Evolutionary conservation across 2,329 filamentous ascomycete species (phyloP).

Genomic region (Immersiporthe knoxdaviesiana): DNA sequence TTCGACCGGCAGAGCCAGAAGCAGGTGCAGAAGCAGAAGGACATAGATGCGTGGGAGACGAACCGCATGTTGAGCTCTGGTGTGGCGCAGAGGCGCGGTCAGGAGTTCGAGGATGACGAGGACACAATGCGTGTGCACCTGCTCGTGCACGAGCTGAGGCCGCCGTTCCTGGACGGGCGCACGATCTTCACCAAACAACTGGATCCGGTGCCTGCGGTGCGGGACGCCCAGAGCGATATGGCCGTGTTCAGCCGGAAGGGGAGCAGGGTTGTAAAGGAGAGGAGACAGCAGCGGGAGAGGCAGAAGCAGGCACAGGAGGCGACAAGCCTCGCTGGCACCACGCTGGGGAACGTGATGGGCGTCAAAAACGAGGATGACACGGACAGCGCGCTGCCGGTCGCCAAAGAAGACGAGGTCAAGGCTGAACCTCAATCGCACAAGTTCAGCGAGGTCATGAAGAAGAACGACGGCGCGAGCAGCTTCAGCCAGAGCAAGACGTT

Average conservation of each 20-base stretch:
- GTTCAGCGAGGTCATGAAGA: conserved; percentile 89
- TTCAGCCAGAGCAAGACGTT: conserved; percentile 94
- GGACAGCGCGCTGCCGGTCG: conserved; percentile 81
- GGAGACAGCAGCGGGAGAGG: conserved; percentile 87
- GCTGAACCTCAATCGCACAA: conserved; percentile 57
- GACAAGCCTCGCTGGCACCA: conserved; percentile 88
- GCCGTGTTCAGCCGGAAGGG: conserved; percentile 96
- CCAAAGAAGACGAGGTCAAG: conserved; percentile 67
- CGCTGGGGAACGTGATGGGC: conserved; percentile 92
- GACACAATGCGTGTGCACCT: conserved; percentile 88
- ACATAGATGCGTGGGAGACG: conserved; percentile 97
- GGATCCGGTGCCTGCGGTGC: conserved; percentile 89
- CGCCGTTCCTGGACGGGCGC: conserved; percentile 91
- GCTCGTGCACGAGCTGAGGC: conserved; percentile 88
- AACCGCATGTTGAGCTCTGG: conserved; percentile 98
- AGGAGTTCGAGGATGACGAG: conserved; percentile 87
- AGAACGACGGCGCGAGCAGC: conserved; percentile 80
- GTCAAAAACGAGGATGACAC: conserved; percentile 92
- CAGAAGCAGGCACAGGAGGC: conserved; percentile 94
- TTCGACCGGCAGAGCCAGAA: conserved; percentile 70
- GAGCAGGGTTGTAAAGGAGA: conserved; percentile 89
- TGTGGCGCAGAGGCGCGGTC: conserved; percentile 82
- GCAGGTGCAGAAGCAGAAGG: conserved; percentile 83
- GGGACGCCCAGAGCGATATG: conserved; percentile 97
- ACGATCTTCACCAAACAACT: conserved; percentile 97